Percentiles rank a stretch among this genome's conserved stretches.
phyloP scores from a whole-genome alignment of 1,284 basidiomycete species.

The Heterobasidion occidentale region DNA sequence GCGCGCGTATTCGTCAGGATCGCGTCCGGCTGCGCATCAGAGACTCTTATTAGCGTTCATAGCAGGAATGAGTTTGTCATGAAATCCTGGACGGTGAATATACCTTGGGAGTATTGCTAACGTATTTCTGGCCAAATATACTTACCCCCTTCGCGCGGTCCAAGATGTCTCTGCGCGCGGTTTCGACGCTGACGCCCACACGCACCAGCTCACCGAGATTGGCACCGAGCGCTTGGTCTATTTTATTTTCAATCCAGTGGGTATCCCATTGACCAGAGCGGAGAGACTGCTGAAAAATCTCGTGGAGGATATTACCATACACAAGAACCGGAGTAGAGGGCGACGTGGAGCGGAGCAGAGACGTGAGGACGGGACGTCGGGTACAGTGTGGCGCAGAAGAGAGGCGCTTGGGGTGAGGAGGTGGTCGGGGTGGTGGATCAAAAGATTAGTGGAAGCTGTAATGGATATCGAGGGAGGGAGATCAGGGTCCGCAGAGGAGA shows the following conservation, averaged over 20 bases:
- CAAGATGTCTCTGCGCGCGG: constrained; percentile 56
- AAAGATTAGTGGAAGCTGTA: constrained; percentile 47
- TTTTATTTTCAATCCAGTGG: constrained; percentile 43
- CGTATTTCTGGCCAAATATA: constrained; percentile 57
- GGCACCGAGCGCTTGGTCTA: constrained; percentile 44
- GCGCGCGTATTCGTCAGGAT: constrained; percentile 59
- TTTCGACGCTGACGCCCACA: constrained; percentile 51
- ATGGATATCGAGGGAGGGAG: constrained; percentile 42
- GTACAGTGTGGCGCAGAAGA: constrained; percentile 76
- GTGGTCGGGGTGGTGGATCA: constrained; percentile 86
- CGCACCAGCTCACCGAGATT: constrained; percentile 54
- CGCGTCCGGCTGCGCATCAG: constrained; percentile 43
- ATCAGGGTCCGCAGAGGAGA: constrained; percentile 21
- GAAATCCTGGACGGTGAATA: neutral
- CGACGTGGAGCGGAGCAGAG: constrained; percentile 47
- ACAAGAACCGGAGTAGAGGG: constrained; percentile 61
- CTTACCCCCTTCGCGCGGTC: constrained; percentile 56
- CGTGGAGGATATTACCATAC: constrained; percentile 88
- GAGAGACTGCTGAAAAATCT: constrained; percentile 79
- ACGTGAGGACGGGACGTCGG: constrained; percentile 73
- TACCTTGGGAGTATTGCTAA: constrained; percentile 55
- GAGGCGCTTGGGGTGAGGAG: constrained; percentile 86
- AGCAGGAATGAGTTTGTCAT: neutral
- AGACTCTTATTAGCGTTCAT: constrained; percentile 5
- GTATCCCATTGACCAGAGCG: constrained; percentile 52